Base-by-base conservation (phyloP, 2,329 filamentous ascomycete species). In the Annulohypoxylon truncatum region DNA sequence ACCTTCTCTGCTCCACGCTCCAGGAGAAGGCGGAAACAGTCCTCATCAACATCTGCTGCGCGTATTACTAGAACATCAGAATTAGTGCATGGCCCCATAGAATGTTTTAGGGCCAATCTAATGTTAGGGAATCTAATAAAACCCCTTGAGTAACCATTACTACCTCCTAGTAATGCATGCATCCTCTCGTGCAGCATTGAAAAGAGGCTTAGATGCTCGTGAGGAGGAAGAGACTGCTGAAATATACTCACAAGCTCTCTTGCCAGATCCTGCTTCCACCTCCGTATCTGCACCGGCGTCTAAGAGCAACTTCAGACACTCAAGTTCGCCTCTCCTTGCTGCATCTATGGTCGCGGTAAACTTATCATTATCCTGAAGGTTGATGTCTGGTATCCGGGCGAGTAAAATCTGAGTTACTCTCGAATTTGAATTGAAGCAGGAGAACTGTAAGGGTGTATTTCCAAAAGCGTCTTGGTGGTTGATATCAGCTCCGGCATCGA, bases 291-390 rank as follows among this genome's bases (percentile, higher is more conserved):
- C 59, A 4, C 59, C 52, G 26, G 59, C 52, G 47, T 62, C 59
- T 18, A 64, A 42, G 18, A 64, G 54, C 42, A 64, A n/a, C 31
- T 59, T 64, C 12, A 64, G 26, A 35, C 61, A 64, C 22, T 59
- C 54, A 12, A 35, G 9, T 10, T 47, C 13, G 5, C 47, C 54
- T 44, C 40, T 54, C n/a, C 61, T 54, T 5, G 54, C 48, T 2
- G 61, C 54, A 35, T 64, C 54, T 29, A 33, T 8, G 10, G 46
- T 26, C 1, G 61, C 47, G 7, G 54, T 59, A 22, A 33, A 40
- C 5, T 44, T 50, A 50, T 59, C 42, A 5, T 35, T 54, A 44
- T 64, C 61, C 4, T 29, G 1, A 26, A 33, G 48, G 26, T 64
- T 55, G 18, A 59, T 15, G 10, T 64, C 54, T 18, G 54, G 48